Percentiles rank a stretch among this genome's conserved stretches.
These are phyloP conservation scores for Aspergillus avenaceus DNA, from an alignment of 495 filamentous ascomycete genomes.

Conservation along the genomic window DNA sequence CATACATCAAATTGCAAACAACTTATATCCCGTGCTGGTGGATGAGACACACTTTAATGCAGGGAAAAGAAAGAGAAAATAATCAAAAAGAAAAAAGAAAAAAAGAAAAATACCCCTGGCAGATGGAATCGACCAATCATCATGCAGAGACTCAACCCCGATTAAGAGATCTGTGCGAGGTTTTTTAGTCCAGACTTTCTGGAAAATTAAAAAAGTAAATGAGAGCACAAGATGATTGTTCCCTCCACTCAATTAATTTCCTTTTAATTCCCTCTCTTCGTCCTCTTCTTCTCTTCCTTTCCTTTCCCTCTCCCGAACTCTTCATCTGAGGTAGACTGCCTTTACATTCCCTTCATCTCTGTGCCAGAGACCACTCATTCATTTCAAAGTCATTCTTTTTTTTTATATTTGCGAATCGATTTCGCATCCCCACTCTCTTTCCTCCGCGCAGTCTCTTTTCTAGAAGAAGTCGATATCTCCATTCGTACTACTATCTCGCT, in stretches of 20 bases:
- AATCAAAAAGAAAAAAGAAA: not conserved
- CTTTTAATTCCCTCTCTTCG: not conserved
- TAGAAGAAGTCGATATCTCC: not conserved
- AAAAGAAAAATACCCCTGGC: not conserved
- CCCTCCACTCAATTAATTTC: not conserved
- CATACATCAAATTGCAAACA: not conserved
- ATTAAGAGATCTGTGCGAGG: not conserved
- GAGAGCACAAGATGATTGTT: not conserved
- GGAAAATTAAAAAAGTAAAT: slow-evolving; percentile 16
- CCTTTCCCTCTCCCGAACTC: slow-evolving; percentile 8
- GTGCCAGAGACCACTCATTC: slow-evolving; percentile 32
- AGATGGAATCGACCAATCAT: too few relatives aligned
- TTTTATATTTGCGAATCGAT: slow-evolving; percentile 38
- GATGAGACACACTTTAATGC: too few relatives aligned
- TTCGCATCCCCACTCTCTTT: slow-evolving; percentile 38
- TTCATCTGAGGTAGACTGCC: not conserved
- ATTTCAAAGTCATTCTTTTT: slow-evolving; percentile 39
- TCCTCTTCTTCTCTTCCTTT: not conserved
- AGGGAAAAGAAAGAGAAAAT: too few relatives aligned
- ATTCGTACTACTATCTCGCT: not conserved
- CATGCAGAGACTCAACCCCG: too few relatives aligned
- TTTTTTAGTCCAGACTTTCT: not conserved
- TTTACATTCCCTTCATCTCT: slow-evolving; percentile 21
- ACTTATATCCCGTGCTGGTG: too few relatives aligned
- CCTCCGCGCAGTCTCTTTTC: slow-evolving; percentile 5